Percentiles rank a stretch among this genome's conserved stretches.
Evolutionary conservation across 352 stramenopile genomes (phyloP).

Genomic region (Phytopythium mirpurense): DNA sequence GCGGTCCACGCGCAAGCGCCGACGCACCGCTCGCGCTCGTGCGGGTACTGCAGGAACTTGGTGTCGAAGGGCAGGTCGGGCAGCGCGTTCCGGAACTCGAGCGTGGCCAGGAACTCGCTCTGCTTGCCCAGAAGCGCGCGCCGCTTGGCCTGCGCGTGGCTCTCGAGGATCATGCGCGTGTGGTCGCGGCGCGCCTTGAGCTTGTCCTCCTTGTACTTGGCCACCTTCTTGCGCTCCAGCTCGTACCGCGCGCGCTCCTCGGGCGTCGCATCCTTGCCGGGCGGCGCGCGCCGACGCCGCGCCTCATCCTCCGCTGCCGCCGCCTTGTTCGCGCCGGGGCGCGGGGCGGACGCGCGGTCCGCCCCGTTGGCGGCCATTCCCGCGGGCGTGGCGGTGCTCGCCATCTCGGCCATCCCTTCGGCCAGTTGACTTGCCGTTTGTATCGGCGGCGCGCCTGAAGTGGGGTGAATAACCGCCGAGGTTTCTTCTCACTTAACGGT

Average conservation of each 20-base stretch:
- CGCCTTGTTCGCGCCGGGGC: background rate
- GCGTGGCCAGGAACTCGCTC: constrained; percentile 73
- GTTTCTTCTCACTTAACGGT: too few relatives aligned
- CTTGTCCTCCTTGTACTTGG: constrained; percentile 89
- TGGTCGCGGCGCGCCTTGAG: constrained; percentile 81
- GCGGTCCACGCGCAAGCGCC: background rate
- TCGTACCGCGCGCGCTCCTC: constrained; percentile 79
- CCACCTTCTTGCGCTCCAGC: constrained; percentile 82
- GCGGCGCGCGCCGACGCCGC: constrained; percentile 35
- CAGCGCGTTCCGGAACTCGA: constrained; percentile 82
- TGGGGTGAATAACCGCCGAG: too few relatives aligned
- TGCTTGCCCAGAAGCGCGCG: constrained; percentile 75
- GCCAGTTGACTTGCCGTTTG: background rate
- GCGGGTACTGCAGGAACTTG: constrained; percentile 83
- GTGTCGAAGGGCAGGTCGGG: constrained; percentile 83
- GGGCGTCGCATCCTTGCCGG: constrained; percentile 43
- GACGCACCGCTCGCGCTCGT: constrained; percentile 63
- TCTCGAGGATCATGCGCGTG: constrained; percentile 85
- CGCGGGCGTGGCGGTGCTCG: background rate
- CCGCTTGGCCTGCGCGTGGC: constrained; percentile 78
- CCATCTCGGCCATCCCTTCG: constrained; percentile 5
- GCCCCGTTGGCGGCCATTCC: background rate
- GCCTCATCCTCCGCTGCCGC: constrained; percentile 23
- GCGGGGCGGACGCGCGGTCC: background rate
- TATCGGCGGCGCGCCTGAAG: background rate